Percentiles rank a stretch among this genome's conserved stretches.
Evolutionary conservation across 257 asterid species (phyloP).

Genomic region (Solanum arcanum): DNA sequence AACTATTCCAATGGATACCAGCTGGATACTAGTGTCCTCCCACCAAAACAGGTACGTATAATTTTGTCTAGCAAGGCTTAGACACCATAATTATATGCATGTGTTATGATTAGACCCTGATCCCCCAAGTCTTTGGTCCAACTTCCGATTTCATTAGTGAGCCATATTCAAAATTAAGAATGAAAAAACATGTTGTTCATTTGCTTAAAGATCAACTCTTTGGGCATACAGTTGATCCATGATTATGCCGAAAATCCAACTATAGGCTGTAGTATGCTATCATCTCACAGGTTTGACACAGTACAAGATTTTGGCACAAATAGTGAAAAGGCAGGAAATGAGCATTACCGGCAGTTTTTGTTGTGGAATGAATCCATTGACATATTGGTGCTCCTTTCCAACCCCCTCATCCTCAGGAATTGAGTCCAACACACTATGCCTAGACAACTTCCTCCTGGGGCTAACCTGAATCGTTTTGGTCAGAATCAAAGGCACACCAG

Average conservation of each 20-base stretch:
- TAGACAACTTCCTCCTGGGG: conserved; percentile 43
- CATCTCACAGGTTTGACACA: not conserved
- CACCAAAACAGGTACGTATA: not conserved
- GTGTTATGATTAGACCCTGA: not conserved
- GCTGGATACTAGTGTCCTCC: not conserved
- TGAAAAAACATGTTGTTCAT: not conserved
- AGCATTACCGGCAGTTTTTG: conserved; percentile 42
- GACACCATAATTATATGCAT: not conserved
- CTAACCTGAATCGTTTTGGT: conserved; percentile 43
- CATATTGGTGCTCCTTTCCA: conserved; percentile 23
- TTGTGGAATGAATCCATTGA: conserved; percentile 37
- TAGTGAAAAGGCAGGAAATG: not conserved
- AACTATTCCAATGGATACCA: not conserved
- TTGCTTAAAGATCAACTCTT: not conserved
- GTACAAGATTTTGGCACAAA: not conserved
- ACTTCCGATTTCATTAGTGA: not conserved
- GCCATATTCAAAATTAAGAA: not conserved
- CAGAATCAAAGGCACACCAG: conserved; percentile 52
- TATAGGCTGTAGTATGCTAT: not conserved
- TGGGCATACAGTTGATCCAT: not conserved
- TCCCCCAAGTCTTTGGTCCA: not conserved
- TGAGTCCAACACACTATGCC: conserved; percentile 53
- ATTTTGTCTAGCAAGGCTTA: not conserved
- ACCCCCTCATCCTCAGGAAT: conserved; percentile 63
- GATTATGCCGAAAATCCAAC: not conserved